Percentiles rank a stretch among this genome's conserved stretches.
phyloP scores from a whole-genome alignment of 2,329 filamentous ascomycete genomes.

The Colletotrichum sublineola region DNA sequence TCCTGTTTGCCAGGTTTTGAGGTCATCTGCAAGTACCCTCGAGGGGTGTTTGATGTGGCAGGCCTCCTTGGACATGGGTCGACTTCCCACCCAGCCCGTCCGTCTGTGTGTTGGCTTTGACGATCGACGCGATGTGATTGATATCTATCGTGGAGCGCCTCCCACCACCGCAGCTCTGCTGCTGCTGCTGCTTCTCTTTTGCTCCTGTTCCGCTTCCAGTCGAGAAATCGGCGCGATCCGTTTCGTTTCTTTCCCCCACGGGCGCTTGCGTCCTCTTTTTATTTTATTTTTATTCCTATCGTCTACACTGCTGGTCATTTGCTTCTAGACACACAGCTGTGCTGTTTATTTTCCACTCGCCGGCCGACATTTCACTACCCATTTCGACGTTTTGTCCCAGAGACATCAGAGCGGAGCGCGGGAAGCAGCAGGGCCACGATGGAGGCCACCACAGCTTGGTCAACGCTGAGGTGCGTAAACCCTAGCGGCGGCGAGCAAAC shows the following conservation, averaged over 20 bases:
- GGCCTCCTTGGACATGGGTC: constrained; percentile 11
- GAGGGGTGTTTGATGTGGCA: constrained; percentile 37
- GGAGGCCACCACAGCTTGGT: constrained; percentile 34
- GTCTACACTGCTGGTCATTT: neutral
- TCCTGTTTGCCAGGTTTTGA: neutral
- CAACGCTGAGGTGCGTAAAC: constrained; percentile 11
- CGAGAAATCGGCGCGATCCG: constrained; percentile 14
- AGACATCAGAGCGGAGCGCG: neutral
- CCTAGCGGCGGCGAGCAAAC: too few species aligned
- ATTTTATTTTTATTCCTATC: neutral
- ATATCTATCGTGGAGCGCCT: constrained; percentile 20
- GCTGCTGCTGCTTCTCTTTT: neutral
- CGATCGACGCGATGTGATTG: constrained; percentile 18
- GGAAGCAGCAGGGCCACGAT: constrained; percentile 11
- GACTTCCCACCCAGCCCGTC: neutral
- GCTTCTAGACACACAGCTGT: constrained; percentile 27
- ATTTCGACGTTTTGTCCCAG: neutral
- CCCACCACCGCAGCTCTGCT: neutral
- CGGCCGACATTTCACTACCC: neutral
- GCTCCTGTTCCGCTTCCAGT: constrained; percentile 3
- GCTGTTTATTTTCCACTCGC: constrained; percentile 27
- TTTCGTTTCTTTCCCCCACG: constrained; percentile 3
- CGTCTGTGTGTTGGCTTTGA: constrained; percentile 11
- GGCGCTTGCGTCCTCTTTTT: constrained; percentile 25
- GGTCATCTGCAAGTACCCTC: constrained; percentile 2